Conservation (phyloP, 371 early-diverging fungal species). For the Mucor plumbeus region DNA sequence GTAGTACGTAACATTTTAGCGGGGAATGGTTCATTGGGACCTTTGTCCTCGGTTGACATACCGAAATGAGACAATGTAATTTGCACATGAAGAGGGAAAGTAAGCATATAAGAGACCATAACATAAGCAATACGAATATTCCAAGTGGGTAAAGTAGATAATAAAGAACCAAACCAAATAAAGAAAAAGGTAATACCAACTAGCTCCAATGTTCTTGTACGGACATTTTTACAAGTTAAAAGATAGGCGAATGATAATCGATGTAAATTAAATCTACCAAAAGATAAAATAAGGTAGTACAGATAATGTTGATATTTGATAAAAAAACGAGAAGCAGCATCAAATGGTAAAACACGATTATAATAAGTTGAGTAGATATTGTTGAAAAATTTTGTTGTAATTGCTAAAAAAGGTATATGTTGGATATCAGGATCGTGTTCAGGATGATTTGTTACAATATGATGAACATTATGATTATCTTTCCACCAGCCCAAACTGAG, state of each 20-base stretch:
- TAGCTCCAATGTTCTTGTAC: conserved; percentile 78
- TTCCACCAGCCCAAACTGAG: conserved; percentile 97
- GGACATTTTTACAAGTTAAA: conserved; percentile 61
- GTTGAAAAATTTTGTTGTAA: conserved; percentile 80
- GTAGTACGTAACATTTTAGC: conserved; percentile 89
- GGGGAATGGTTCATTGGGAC: conserved; percentile 79
- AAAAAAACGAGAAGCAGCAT: conserved; percentile 74
- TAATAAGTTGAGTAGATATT: conserved; percentile 94
- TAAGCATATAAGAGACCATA: conserved; percentile 80
- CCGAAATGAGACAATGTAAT: conserved; percentile 96
- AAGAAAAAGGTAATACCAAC: conserved; percentile 75
- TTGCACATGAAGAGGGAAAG: conserved; percentile 91
- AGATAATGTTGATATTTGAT: conserved; percentile 83
- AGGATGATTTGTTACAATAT: conserved; percentile 86
- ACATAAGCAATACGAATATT: conserved; percentile 67
- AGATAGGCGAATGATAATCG: conserved; percentile 75
- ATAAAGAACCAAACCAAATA: conserved; percentile 76
- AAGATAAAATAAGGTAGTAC: conserved; percentile 85
- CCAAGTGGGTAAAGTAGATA: conserved; percentile 75
- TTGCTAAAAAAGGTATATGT: conserved; percentile 94
- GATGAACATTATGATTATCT: conserved; percentile 94
- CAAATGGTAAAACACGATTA: conserved; percentile 80
- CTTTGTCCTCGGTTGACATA: conserved; percentile 87
- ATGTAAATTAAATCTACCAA: conserved; percentile 95
- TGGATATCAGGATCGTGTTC: conserved; percentile 98